Evolutionary conservation across 495 filamentous ascomycete genomes (phyloP).

Genomic region (Hypoxylon fuscum): DNA sequence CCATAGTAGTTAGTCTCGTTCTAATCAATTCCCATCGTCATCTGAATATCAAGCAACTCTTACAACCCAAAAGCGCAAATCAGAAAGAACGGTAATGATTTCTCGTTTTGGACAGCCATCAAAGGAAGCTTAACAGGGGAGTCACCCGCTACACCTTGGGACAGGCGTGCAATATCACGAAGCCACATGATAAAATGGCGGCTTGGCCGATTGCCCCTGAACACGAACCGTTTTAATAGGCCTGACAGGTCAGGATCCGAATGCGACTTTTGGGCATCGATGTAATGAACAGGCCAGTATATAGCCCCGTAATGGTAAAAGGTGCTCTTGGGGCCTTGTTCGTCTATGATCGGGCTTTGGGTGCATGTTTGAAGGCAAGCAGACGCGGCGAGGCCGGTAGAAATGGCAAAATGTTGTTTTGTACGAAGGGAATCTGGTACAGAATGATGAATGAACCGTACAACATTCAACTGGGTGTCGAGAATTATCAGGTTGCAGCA

Average conservation of each 20-base stretch:
- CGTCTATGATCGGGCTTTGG: background rate
- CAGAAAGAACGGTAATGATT: background rate
- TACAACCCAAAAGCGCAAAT: background rate
- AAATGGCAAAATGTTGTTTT: background rate
- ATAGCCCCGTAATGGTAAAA: background rate
- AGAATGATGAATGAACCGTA: background rate
- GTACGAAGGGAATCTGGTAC: background rate
- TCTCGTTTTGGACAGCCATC: background rate
- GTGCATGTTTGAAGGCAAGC: background rate
- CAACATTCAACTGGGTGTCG: background rate
- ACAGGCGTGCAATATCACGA: background rate
- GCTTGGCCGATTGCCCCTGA: background rate
- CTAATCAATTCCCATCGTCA: background rate
- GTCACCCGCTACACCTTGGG: background rate
- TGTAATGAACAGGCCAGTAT: background rate
- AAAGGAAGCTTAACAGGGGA: background rate
- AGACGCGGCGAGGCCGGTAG: background rate
- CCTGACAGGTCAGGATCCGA: background rate
- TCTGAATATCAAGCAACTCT: background rate
- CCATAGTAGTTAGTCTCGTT: background rate
- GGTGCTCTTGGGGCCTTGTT: background rate
- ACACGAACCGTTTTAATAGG: background rate
- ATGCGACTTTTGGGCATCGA: background rate
- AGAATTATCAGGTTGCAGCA: background rate
- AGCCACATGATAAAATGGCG: background rate